Evolutionary conservation across 495 filamentous ascomycete genomes (phyloP).

Genomic region (Aspergillus heteromorphus): DNA sequence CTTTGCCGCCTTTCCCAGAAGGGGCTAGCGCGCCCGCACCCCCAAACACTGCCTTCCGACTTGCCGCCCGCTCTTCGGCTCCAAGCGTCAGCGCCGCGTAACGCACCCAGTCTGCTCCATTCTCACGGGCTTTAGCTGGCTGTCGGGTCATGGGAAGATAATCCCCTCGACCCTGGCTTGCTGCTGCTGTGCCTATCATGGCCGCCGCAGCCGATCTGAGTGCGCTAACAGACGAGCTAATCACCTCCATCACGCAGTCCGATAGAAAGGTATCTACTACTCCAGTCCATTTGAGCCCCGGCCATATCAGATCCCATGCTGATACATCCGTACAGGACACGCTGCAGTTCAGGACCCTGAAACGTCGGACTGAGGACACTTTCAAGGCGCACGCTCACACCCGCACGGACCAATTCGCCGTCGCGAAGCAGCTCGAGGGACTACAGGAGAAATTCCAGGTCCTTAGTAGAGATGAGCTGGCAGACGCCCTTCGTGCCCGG

Average conservation of each 20-base stretch:
- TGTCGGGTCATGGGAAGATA: not conserved
- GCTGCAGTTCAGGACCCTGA: slow-evolving; percentile 20
- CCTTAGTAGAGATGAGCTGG: slow-evolving; percentile 69
- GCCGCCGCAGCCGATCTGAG: slow-evolving; percentile 37
- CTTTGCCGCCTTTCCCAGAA: slow-evolving; percentile 24
- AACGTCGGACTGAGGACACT: slow-evolving; percentile 24
- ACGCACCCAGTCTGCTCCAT: too few relatives aligned
- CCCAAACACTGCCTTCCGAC: slow-evolving; percentile 3
- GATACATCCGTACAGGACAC: slow-evolving; percentile 35
- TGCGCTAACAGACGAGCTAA: slow-evolving; percentile 33
- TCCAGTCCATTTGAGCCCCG: not conserved
- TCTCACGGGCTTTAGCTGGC: too few relatives aligned
- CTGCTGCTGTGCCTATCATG: slow-evolving; percentile 31
- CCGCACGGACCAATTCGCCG: slow-evolving; percentile 85
- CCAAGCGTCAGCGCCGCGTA: slow-evolving; percentile 10
- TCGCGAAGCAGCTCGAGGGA: slow-evolving; percentile 66
- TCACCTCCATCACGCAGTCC: slow-evolving; percentile 25
- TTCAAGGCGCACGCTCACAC: slow-evolving; percentile 54
- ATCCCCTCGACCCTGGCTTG: not conserved
- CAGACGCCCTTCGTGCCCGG: slow-evolving; percentile 65
- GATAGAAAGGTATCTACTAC: slow-evolving; percentile 26
- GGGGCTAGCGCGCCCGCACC: slow-evolving; percentile 24
- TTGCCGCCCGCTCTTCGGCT: not conserved
- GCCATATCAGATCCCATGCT: slow-evolving; percentile 36
- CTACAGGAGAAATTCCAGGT: slow-evolving; percentile 85